Percentiles rank a stretch among this genome's conserved stretches.
These are phyloP conservation scores for Penicillium maclennaniae DNA, from an alignment of 495 filamentous ascomycete species.

Conservation along the genomic window DNA sequence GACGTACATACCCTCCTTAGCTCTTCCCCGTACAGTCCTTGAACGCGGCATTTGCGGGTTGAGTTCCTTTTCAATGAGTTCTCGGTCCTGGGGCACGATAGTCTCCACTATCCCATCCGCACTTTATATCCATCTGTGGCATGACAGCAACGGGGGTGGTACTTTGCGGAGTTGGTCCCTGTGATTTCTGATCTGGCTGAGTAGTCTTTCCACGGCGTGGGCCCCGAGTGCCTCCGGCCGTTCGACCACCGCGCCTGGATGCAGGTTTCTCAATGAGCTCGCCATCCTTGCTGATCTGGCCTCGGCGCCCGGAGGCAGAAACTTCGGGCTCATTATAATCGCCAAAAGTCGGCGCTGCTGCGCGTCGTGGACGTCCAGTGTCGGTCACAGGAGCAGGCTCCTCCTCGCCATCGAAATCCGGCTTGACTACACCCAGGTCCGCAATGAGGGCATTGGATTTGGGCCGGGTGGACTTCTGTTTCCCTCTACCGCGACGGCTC, in stretches of 20 bases:
- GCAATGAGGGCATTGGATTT: conserved; percentile 74
- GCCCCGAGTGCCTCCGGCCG: conserved; percentile 33
- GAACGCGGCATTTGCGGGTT: conserved; percentile 22
- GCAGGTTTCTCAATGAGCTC: conserved; percentile 57
- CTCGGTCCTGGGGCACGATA: conserved; percentile 12
- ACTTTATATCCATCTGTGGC: conserved; percentile 33
- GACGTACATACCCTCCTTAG: conserved; percentile 38
- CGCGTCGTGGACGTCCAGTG: conserved; percentile 63
- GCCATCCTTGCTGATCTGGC: conserved; percentile 41
- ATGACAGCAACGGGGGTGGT: conserved; percentile 18
- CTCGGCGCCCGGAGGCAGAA: conserved; percentile 41
- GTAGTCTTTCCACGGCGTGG: conserved; percentile 34
- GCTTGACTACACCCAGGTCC: conserved; percentile 57
- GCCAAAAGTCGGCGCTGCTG: conserved; percentile 70
- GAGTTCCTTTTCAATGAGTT: conserved; percentile 28
- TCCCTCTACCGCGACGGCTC: conserved; percentile 60
- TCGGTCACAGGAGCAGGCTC: conserved; percentile 57
- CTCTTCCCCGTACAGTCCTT: conserved; percentile 32
- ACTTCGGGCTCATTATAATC: conserved; percentile 52
- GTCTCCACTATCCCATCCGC: conserved; percentile 29
- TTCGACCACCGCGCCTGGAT: conserved; percentile 44
- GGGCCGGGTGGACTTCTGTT: conserved; percentile 49
- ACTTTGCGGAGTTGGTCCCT: conserved; percentile 18
- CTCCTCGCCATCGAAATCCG: conserved; percentile 55
- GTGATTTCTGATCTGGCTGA: conserved; percentile 31